Conservation (phyloP, 148 eudicot species). For the Bassia scoparia region DNA sequence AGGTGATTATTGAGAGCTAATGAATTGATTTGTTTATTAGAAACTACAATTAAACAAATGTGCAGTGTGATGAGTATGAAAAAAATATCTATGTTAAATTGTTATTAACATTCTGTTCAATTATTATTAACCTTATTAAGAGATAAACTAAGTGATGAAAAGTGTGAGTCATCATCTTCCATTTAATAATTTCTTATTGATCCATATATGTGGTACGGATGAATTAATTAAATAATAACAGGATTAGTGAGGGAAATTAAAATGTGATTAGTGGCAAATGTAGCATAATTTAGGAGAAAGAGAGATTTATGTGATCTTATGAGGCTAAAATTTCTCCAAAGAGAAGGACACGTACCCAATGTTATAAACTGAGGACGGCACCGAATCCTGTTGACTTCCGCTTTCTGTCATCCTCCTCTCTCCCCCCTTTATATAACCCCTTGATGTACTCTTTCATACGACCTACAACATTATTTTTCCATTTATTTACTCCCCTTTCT, state of each 20-base stretch:
- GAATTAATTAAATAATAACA: too few species aligned
- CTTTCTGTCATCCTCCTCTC: conserved; percentile 23
- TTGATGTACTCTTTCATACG: conserved; percentile 21
- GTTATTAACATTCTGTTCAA: too few species aligned
- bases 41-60: too few species aligned
- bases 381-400: conserved; percentile 70
- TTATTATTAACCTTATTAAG: too few species aligned
- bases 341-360: conserved; percentile 68
- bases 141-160: not conserved
- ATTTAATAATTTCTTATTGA: not conserved
- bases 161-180: not conserved
- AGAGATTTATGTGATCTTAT: conserved; percentile 5
- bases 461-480: conserved; percentile 6
- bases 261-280: not conserved
- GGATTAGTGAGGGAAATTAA: too few species aligned
- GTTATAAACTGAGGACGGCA: conserved; percentile 79
- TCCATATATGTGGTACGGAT: not conserved
- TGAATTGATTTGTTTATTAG: too few species aligned
- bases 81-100: too few species aligned
- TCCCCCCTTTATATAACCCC: conserved; percentile 32
- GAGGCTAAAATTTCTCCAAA: conserved; percentile 32
- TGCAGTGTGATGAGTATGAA: too few species aligned
- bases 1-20: too few species aligned
- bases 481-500: not conserved
- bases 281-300: conserved; percentile 16